Base-by-base conservation (phyloP, 441 rosid species). In the Arabidopsis hybrid region DNA sequence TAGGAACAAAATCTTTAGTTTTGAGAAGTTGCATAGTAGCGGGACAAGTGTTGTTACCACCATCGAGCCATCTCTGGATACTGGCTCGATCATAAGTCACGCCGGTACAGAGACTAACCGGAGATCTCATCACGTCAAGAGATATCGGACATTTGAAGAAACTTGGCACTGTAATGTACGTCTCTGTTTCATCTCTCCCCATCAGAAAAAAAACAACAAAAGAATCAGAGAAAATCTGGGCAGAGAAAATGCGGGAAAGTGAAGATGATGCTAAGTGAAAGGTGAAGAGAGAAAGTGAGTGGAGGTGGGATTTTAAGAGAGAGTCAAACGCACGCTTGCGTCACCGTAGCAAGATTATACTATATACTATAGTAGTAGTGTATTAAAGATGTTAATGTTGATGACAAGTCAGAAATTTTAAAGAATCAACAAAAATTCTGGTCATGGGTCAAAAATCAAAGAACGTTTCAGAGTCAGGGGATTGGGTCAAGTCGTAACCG, bases 21-120 rank as follows among this genome's bases (percentile, higher is more conserved):
- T 53, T 86, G 40, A 94, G 95, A 13, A 92, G 81, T 80, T 92
- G 99, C 99, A 94, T 94, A 72, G 99, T 92, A 57, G 97, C 92
- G 10, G 97, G 99, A 70, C 97, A 94, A 14, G 97, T 92, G 78
- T 86, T 87, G 82, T 90, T 80, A 12, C 99, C 99, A 59, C 81
- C 73, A 53, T 89, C 96, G 61, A 94, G 87, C 99, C 99, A 94
- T 18, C 85, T 82, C 60, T 92, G 94, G 71, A 92, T 94, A 73
- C 91, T 88, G 66, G 88, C 68, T 46, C 97, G 94, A 72, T 92
- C 99, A 81, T 94, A 92, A 32, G 97, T 90, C n/a, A 94, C 92
- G 46, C 97, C 97, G 39, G 99, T 92, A 84, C 83, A 86, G 73
- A 94, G 87, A 72, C 92, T 90, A 14, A 94, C 99, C 0, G 99